A percentile compares a stretch with the other conserved stretches of the same genome.
Evolutionary conservation across 805 yeast genomes (phyloP).

Genomic region (Candida vartiovaarae): DNA sequence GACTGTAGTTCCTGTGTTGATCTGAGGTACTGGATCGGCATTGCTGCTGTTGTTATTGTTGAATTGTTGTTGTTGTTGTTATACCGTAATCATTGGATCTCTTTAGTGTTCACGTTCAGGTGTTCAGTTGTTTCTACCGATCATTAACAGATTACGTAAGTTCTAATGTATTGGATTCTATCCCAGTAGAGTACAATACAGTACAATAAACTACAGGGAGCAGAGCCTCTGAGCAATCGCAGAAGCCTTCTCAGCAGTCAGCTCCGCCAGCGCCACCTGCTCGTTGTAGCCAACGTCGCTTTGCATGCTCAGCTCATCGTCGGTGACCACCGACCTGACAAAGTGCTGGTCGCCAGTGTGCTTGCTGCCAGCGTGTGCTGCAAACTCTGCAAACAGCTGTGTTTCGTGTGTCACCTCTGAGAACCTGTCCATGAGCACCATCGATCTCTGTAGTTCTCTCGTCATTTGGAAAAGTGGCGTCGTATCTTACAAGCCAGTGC

Average conservation of each 20-base stretch:
- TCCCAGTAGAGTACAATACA: no score
- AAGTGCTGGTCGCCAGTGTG: neutral
- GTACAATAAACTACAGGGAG: no score
- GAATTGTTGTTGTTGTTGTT: no score
- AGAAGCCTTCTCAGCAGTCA: neutral
- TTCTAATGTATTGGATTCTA: no score
- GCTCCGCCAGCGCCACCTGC: neutral
- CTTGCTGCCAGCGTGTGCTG: neutral
- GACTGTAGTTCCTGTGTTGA: conserved; percentile 5
- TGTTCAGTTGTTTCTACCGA: no score
- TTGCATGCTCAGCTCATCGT: neutral
- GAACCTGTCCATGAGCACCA: conserved; percentile 7
- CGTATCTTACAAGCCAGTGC: neutral
- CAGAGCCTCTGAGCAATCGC: neutral
- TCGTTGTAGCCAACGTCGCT: neutral
- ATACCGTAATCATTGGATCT: no score
- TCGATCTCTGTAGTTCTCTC: conserved; percentile 1
- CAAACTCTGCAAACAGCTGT: neutral
- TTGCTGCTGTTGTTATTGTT: neutral
- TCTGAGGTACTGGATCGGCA: conserved; percentile 9
- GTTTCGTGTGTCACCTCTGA: conserved; percentile 9
- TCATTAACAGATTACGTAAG: no score
- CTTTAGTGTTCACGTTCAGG: no score
- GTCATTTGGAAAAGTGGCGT: neutral
- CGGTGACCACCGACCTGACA: neutral